Evolutionary conservation across 2,329 filamentous ascomycete species (phyloP).

Genomic region (Ophiognomonia clavigignenti-juglandacearum): DNA sequence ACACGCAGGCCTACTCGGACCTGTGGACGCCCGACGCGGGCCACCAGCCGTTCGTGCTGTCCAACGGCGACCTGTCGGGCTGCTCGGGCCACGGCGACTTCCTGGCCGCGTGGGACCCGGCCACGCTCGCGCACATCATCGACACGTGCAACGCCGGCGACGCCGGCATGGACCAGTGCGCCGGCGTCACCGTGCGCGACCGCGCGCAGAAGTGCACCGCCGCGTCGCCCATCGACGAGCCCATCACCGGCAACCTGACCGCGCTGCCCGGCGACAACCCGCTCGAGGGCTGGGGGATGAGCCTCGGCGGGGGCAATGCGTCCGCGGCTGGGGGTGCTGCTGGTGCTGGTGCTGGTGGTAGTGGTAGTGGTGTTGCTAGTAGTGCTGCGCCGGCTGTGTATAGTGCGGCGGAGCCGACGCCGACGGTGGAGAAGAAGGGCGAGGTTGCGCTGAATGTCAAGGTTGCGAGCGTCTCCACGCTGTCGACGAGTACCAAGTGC

Average conservation of each 20-base stretch:
- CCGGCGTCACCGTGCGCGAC: constrained; percentile 49
- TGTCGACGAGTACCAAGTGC: too few relatives aligned
- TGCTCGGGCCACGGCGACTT: constrained; percentile 70
- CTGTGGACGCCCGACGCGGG: constrained; percentile 52
- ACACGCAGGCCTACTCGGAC: constrained; percentile 46
- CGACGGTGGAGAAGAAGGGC: too few relatives aligned
- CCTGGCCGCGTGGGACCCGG: constrained; percentile 65
- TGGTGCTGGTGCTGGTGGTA: too few relatives aligned
- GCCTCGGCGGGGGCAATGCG: too few relatives aligned
- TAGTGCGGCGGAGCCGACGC: too few relatives aligned
- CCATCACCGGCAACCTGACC: constrained; percentile 37
- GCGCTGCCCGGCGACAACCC: constrained; percentile 52
- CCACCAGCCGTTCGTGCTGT: constrained; percentile 60
- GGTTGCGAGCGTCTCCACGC: too few relatives aligned
- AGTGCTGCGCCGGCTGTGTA: too few relatives aligned
- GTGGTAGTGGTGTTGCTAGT: too few relatives aligned
- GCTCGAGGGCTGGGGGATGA: constrained; percentile 48
- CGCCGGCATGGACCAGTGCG: constrained; percentile 58
- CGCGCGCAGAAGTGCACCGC: constrained; percentile 45
- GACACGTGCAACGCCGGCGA: constrained; percentile 59
- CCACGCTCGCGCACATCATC: constrained; percentile 61
- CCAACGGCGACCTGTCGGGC: constrained; percentile 66
- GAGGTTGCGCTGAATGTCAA: too few relatives aligned
- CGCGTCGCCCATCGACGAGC: constrained; percentile 39
- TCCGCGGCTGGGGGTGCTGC: too few relatives aligned